Evolutionary conservation across 805 yeast genomes (phyloP).

Genomic region (Spathaspora hagerdaliae): DNA sequence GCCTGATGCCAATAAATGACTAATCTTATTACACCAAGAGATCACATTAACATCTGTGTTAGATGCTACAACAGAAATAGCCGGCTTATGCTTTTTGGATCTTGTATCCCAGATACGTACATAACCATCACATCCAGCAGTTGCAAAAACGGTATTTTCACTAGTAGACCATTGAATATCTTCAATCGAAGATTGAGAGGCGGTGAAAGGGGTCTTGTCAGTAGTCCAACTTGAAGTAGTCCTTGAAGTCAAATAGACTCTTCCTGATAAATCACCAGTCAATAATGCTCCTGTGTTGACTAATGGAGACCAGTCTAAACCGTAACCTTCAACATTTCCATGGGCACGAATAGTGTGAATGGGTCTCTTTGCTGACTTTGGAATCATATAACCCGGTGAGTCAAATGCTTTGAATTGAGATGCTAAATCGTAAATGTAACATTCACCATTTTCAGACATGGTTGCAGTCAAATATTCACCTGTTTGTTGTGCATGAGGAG

Average conservation of each 20-base stretch:
- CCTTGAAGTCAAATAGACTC: constrained; percentile 73
- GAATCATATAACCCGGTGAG: constrained; percentile 78
- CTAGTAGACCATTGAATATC: constrained; percentile 96
- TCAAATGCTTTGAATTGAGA: constrained; percentile 81
- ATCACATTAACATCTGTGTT: constrained; percentile 86
- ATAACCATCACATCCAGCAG: constrained; percentile 88
- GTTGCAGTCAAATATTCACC: constrained; percentile 86
- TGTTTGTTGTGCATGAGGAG: constrained; percentile 69
- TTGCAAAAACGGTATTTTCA: constrained; percentile 92
- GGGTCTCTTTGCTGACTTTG: constrained; percentile 76
- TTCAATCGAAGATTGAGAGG: constrained; percentile 76
- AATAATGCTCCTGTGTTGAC: constrained; percentile 74
- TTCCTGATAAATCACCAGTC: constrained; percentile 86
- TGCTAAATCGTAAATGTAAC: constrained; percentile 73
- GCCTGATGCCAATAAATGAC: constrained; percentile 87
- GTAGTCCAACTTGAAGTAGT: constrained; percentile 80
- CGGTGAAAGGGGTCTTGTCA: constrained; percentile 74
- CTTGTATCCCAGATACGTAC: constrained; percentile 96
- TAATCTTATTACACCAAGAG: constrained; percentile 88
- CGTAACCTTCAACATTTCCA: constrained; percentile 97
- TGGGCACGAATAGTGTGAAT: constrained; percentile 77
- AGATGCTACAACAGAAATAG: constrained; percentile 78
- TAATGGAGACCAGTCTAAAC: constrained; percentile 93
- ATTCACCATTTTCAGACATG: constrained; percentile 89
- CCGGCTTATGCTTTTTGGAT: constrained; percentile 87